These are phyloP conservation scores for Stentor coeruleus DNA, from an alignment of 73 alveolate species.

Conservation along the genomic window DNA sequence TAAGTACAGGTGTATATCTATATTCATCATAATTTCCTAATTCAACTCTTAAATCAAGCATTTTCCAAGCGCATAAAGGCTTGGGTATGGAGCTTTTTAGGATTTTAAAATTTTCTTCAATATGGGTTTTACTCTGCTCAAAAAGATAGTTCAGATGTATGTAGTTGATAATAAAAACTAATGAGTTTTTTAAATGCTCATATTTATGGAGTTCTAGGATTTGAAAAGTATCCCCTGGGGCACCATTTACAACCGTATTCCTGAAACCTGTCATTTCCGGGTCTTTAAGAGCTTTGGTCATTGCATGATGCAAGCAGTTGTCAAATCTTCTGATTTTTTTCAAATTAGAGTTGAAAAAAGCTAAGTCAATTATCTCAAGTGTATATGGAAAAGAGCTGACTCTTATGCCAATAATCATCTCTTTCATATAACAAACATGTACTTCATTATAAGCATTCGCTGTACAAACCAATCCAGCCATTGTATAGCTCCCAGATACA, in stretches of 20 bases:
- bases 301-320: neutral
- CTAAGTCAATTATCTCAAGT: neutral
- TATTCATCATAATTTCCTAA: neutral
- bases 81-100: too few relatives aligned
- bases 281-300: neutral
- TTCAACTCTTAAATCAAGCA: neutral
- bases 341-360: neutral
- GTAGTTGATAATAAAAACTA: too few relatives aligned
- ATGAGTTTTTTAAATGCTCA: neutral
- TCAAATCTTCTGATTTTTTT: neutral
- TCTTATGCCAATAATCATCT: neutral
- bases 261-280: neutral
- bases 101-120: neutral
- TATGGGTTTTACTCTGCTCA: neutral
- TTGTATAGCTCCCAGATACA: neutral
- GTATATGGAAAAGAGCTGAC: conserved; percentile 5
- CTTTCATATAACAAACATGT: neutral
- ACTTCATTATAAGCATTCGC: neutral
- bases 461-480: neutral
- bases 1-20: neutral
- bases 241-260: neutral
- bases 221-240: neutral
- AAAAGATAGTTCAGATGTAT: neutral
- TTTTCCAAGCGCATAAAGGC: too few relatives aligned
- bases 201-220: neutral